phyloP scores from a whole-genome alignment of 176 grass and related monocot genomes.

The Oryza longistaminata region DNA sequence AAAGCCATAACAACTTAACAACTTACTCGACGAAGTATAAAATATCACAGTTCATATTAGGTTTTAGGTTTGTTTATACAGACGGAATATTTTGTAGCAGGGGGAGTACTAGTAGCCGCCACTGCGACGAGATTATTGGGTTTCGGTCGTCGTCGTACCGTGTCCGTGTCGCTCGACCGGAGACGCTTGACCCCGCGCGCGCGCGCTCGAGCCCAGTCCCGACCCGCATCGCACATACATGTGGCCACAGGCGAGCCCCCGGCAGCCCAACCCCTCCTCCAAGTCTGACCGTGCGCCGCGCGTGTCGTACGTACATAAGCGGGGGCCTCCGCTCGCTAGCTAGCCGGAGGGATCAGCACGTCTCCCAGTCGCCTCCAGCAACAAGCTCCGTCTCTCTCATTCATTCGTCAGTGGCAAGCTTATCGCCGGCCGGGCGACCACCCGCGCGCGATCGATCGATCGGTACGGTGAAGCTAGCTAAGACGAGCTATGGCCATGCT shows the following conservation, averaged over 20 bases:
- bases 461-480: too few species aligned
- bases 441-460: too few species aligned
- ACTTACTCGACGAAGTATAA: too few species aligned
- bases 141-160: too few species aligned
- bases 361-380: background rate
- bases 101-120: too few species aligned
- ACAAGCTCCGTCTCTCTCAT: background rate
- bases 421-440: background rate
- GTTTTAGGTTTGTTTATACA: too few species aligned
- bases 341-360: background rate
- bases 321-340: background rate
- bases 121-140: too few species aligned
- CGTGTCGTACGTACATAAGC: background rate
- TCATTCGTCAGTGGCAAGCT: background rate
- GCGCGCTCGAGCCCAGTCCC: background rate
- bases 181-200: background rate
- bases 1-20: too few species aligned
- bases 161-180: slow-evolving; percentile 23
- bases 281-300: background rate
- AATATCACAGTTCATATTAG: too few species aligned
- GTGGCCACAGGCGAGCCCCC: too few species aligned
- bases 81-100: too few species aligned
- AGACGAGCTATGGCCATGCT: slow-evolving; percentile 16
- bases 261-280: slow-evolving; percentile 8
- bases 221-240: background rate